Evolutionary conservation across 1,284 basidiomycete genomes (phyloP), one percentile per base, ranked within the genome.

Genomic region (Austroboletus niveus): DNA sequence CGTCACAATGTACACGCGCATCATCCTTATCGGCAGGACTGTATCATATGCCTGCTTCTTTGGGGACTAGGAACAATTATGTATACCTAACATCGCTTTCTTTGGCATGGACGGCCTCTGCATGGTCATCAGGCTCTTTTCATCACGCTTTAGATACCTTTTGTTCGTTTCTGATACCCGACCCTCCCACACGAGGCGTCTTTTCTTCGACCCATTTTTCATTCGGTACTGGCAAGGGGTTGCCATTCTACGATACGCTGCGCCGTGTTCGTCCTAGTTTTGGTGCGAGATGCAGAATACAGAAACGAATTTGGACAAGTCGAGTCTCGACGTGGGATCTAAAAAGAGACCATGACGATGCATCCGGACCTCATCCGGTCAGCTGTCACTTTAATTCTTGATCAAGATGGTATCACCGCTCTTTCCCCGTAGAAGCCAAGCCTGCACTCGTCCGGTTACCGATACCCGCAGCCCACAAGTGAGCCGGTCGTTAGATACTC

Each of bases 1-100:
- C 63, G 48, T 50, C 17, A 63, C 60, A 65, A 61, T 61, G 60
- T 61, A 61, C 45, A 47, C 55, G 52, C 22, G 60, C 17, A 17
- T 17, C 63, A 61, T 65, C 51, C 24, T 29, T 34, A 30, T 52
- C 40, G 58, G 62, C 58, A 9, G 58, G 49, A 64, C 51, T 43
- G 35, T 48, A 47, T 42, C 39, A 38, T 42, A 47, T 62, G 27
- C 35, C 22, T 17, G 5, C 20, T 20, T 20, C 48, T 38, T 40
- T 42, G 51, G 54, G 51, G 32, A 40, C 29, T 39, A 47, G 57
- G 47, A 44, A 60, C 40, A 41, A 40, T 4, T 62, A 61, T 61
- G 32, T 61, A 61, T 61, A 54, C 46, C 34, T 64, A 60, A 42
- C 58, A 60, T 62, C 49, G 44, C 54, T 40, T 41, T 45, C 47